Base-by-base conservation (phyloP, 23 red algal genomes). In the Agarophyton chilense region DNA sequence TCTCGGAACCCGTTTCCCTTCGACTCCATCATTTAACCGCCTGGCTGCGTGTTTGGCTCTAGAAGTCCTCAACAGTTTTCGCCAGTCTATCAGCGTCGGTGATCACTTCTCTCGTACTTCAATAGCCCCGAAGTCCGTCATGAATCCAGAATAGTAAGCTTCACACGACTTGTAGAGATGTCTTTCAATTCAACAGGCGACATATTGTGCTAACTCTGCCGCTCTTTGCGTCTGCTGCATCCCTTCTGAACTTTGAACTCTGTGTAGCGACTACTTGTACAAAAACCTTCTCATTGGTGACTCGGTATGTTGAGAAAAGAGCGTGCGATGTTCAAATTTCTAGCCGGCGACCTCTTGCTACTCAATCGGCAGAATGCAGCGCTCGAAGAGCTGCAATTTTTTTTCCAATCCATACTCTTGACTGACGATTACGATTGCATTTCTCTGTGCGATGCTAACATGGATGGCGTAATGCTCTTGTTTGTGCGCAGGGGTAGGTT, bases 281-380 rank as follows among this genome's bases (percentile, higher is more conserved):
- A 99, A 96, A 72, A 89, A 96, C 60, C 87, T 99, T 77, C 88
- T 99, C 46, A 92, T 99, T 56, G 97, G 97, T 46, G 97, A 99
- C 88, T 93, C 92, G 89, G 67, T 83, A 83, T 18, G 78, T 92
- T 74, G 68, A 18, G 68, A 74, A 74, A 1, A 49, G 17, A 65
- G 60, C 60, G 6, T 65, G 60, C 26, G 31, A 65, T 16, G 60
- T 36, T 36, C 25, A 36, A 12, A 3, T 36, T 0, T 35, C 3
- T 36, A 38, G 31, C 6, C 31, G 4, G 60, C 31, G 60, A 65
- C 60, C 29, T 10, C 31, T 38, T 65, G 60, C 31, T 0, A 38
- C 29, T 17, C 9, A 4, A 65, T 18, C 60, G 31, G 10, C 60
- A 18, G 35, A 35, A 36, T 26, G 60, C 35, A 29, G 60, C 60